A percentile compares a stretch with the other conserved stretches of the same genome.
Conservation (phyloP, 2,329 filamentous ascomycete species). For the Xylariaceae sp. region DNA sequence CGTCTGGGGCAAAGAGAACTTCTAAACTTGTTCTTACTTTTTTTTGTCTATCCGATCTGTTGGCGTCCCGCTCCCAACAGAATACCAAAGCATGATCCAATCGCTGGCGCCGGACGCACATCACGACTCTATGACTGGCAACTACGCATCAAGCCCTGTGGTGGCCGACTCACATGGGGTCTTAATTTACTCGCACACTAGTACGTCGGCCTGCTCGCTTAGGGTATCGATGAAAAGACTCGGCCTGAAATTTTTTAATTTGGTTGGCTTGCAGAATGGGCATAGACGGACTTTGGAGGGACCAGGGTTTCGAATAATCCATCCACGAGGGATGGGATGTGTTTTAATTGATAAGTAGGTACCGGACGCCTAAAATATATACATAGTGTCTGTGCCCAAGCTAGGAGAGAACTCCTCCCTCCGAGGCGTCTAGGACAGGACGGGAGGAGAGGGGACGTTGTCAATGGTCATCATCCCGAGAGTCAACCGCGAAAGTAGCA, state of each 20-base stretch:
- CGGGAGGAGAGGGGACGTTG: not conserved
- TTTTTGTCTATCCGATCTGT: conserved; percentile 12
- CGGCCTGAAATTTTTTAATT: not conserved
- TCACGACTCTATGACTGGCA: conserved; percentile 18
- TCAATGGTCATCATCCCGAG: not conserved
- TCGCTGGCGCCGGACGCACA: conserved; percentile 28
- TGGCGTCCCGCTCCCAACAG: conserved; percentile 12
- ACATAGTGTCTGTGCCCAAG: not conserved
- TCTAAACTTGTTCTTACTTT: conserved; percentile 19
- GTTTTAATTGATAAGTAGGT: not conserved
- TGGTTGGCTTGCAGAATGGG: not conserved
- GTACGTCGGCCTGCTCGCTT: not conserved
- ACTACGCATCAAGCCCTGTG: conserved; percentile 15
- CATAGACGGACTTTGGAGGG: not conserved
- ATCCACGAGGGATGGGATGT: not conserved
- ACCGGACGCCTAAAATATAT: not conserved
- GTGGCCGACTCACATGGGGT: conserved; percentile 11
- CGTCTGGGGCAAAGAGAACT: conserved; percentile 37
- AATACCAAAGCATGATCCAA: conserved; percentile 11
- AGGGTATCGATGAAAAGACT: not conserved
- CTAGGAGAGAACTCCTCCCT: not conserved
- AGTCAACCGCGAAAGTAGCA: not conserved
- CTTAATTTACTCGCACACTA: not conserved
- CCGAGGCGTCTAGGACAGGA: not conserved
- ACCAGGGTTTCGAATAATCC: not conserved